Base-by-base conservation (phyloP, 805 yeast species). In the Wickerhamiella azymoides region DNA sequence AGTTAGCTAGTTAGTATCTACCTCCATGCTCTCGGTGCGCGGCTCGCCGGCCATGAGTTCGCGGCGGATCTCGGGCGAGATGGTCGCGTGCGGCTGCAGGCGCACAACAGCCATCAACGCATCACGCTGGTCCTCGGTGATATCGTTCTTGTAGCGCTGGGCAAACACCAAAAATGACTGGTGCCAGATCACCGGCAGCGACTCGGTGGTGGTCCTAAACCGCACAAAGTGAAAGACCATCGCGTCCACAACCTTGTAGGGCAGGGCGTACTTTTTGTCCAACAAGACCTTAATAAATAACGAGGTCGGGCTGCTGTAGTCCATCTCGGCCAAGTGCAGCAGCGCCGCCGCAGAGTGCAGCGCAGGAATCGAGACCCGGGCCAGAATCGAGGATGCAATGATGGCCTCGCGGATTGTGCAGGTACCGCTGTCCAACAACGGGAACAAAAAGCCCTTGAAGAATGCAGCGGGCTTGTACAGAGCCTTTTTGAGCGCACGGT, bases 101-200 rank as follows among this genome's bases (percentile, higher is more conserved):
- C 94, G 80, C 16, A 86, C 76, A 4, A 94, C 88, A 56, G 89
- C 96, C 60, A 92, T 66, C 50, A 92, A 68, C 64, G 89, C 85
- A 57, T 92, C 98, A 61, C 96, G 75, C 70, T 92, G 99, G 61
- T 92, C 99, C 56, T 85, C 95, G n/a, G 98, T 92, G 49, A 92
- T 84, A 69, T 92, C 98, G 60, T 92, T 89, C 63, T 89, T 92
- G 62, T 92, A 92, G 52, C 96, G 74, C 67, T 88, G 96, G 30
- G 96, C 94, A 68, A 92, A 92, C 1, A 92, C 80, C 47, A 92
- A 70, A 59, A 92, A 82, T 2, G 96, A 89, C 62, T 89, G 94
- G 62, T 93, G 97, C 97, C 98, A 92, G 32, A 89, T 89, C 14
- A 92, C 83, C 7, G 98, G 97, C 59, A 92, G 71, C 42, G 73